Conservation (phyloP, 2,329 filamentous ascomycete species). For the Penicillium glabrum region DNA sequence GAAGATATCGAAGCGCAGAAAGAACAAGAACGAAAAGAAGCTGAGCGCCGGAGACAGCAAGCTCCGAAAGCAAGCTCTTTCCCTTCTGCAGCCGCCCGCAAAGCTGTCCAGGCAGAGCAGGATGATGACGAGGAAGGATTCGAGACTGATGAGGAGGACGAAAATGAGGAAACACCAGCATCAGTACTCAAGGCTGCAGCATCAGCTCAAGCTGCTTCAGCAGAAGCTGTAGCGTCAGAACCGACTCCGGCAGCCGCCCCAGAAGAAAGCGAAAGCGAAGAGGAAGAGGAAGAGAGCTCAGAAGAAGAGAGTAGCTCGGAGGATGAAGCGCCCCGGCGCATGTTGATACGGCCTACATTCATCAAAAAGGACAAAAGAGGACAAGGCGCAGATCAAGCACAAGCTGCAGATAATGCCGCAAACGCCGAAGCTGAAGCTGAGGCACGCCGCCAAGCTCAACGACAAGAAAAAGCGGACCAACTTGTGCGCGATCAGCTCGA, state of each 20-base stretch:
- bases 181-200: conserved; percentile 15
- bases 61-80: conserved; percentile 44
- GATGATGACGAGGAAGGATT: conserved; percentile 59
- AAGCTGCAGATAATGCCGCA: conserved; percentile 18
- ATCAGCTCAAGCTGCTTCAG: conserved; percentile 12
- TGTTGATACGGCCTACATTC: conserved; percentile 65
- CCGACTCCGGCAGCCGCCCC: conserved; percentile 18
- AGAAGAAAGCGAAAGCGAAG: conserved; percentile 53
- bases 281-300: conserved; percentile 51
- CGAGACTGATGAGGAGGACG: conserved; percentile 56
- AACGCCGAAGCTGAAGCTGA: conserved; percentile 45
- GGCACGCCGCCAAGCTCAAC: conserved; percentile 47
- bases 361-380: conserved; percentile 60
- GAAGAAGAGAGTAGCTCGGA: conserved; percentile 58
- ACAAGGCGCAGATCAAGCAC: conserved; percentile 21
- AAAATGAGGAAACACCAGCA: conserved; percentile 32
- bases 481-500: conserved; percentile 87
- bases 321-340: conserved; percentile 57
- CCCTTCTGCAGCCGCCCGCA: conserved; percentile 31
- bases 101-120: conserved; percentile 28
- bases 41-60: conserved; percentile 43
- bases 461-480: conserved; percentile 70
- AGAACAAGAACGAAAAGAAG: conserved; percentile 51
- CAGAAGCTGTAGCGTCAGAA: conserved; percentile 15
- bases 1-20: conserved; percentile 58